Base-by-base conservation (phyloP, 208 protist genomes). In the Wallacemonas sp. region DNA sequence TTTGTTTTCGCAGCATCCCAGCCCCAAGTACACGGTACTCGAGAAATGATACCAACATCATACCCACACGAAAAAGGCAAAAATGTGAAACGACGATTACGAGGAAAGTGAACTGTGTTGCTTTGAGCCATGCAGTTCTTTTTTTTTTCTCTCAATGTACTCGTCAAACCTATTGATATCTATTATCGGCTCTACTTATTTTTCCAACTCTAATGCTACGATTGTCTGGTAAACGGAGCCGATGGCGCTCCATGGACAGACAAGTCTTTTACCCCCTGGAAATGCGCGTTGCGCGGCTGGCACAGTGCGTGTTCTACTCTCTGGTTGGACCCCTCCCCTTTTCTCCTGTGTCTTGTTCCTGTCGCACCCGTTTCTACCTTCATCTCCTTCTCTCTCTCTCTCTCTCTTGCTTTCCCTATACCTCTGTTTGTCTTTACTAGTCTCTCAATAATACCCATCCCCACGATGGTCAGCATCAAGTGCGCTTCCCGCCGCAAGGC, bases 401-500 rank as follows among this genome's bases (percentile, higher is more conserved):
- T 49, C 44, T 1, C n/a, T 22, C 0, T 7, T 14, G 16, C 25
- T 36, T 41, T 54, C 38, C 32, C 32, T n/a, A 44, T 16, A 63
- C n/a, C n/a, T n/a, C n/a, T n/a, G n/a, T 7, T 49, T 1, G 20
- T 49, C 44, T 1, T 49, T 22, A 1, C 2, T 14, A 28, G 39
- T 36, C 54, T 54, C 38, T 49, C 32, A n/a, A 44, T 16, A 63
- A 44, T 25, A n/a, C 36, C 36, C 36, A 41, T 41, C 36, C 36
- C 57, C 48, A 80, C 61, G 49, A 94, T 93, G 88, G 84, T 74
- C 57, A 91, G 85, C 67, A 92, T 91, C 65, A 95, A 95, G 89
- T 93, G 87, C 76, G 83, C 72, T 66, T 92, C 79, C 79, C 90
- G 98, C 71, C 91, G 99, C 54, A 99, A 99, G 92, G 78, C 78